Evolutionary conservation across 1,284 basidiomycete genomes (phyloP).

Genomic region (Pulveroboletus ridleyi): DNA sequence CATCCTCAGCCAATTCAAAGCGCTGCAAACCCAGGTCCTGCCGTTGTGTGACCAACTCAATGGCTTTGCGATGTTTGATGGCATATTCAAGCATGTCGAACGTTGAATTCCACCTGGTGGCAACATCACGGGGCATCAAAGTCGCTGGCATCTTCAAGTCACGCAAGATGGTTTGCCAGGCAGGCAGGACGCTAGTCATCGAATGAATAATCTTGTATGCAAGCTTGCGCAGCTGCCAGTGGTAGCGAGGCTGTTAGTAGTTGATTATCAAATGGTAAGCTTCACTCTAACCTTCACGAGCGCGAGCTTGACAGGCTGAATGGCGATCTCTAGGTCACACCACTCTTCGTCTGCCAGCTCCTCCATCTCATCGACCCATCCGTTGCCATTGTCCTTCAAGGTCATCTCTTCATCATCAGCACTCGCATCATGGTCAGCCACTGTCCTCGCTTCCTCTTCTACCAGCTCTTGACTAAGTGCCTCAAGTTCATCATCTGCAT

Average conservation of each 20-base stretch:
- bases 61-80: not conserved
- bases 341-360: not conserved
- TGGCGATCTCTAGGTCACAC: not conserved
- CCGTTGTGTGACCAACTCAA: not conserved
- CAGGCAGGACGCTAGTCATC: not conserved
- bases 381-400: not conserved
- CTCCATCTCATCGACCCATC: not conserved
- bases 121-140: not conserved
- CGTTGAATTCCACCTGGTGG: not conserved
- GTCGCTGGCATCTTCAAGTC: not conserved
- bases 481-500: not conserved
- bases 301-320: not conserved
- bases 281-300: not conserved
- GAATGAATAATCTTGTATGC: not conserved
- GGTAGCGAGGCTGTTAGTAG: not conserved
- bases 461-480: conserved; percentile 1
- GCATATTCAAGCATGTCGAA: not conserved
- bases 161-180: not conserved
- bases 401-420: not conserved
- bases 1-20: not conserved
- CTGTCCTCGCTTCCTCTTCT: not conserved
- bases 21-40: not conserved
- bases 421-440: not conserved
- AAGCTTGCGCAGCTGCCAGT: not conserved
- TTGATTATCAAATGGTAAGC: not conserved